Conservation (phyloP, 768 basidiomycete species). For the Hirschioporus abietinus region DNA sequence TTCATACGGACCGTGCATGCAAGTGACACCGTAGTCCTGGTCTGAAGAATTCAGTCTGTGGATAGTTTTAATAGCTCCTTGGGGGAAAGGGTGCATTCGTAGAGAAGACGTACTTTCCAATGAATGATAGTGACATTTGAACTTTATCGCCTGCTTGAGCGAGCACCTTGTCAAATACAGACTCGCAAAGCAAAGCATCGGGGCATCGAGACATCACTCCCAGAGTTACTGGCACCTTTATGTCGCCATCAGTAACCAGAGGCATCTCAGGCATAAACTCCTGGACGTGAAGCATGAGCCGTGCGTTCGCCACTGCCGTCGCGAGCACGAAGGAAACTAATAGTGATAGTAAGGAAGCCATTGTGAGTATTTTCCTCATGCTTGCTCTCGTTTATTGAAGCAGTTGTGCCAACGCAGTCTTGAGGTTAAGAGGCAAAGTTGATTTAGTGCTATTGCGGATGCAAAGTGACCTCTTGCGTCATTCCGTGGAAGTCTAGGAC, state of each 20-base stretch:
- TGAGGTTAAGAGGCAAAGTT: background rate
- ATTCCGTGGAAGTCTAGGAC: constrained; percentile 1
- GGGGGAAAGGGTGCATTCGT: background rate
- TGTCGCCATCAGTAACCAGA: constrained; percentile 13
- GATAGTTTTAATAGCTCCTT: background rate
- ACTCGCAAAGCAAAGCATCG: constrained; percentile 79
- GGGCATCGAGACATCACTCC: constrained; percentile 74
- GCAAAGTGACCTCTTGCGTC: constrained; percentile 3
- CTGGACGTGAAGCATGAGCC: constrained; percentile 15
- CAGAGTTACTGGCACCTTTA: constrained; percentile 46
- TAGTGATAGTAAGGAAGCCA: constrained; percentile 11
- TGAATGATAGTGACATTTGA: constrained; percentile 63
- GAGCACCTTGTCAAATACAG: constrained; percentile 68
- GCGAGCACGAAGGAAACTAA: constrained; percentile 15
- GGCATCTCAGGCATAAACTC: constrained; percentile 14
- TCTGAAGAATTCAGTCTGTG: constrained; percentile 59
- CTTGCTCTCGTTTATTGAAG: background rate
- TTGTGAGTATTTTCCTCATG: background rate
- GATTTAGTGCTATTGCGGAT: background rate
- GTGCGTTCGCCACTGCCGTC: constrained; percentile 14
- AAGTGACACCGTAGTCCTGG: constrained; percentile 69
- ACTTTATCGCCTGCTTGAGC: constrained; percentile 57
- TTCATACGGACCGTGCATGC: constrained; percentile 76
- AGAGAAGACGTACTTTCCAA: constrained; percentile 55
- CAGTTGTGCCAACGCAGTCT: background rate